A percentile compares a stretch with the other conserved stretches of the same genome.
Evolutionary conservation across 768 basidiomycete species (phyloP).

Genomic region (Rhodotorula babjevae): DNA sequence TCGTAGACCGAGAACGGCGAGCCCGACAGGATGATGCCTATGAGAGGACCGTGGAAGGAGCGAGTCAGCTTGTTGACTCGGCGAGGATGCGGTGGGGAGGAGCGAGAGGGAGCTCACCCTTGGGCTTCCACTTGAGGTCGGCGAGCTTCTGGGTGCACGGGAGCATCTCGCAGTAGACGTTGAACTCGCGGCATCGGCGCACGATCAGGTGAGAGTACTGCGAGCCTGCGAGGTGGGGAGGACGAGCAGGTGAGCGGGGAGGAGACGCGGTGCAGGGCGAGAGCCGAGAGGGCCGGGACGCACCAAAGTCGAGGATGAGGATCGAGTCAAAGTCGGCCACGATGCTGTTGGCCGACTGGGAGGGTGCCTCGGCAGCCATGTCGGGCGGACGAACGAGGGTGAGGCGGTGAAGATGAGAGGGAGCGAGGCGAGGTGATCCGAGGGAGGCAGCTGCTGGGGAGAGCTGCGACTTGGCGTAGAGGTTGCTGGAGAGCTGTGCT

Average conservation of each 20-base stretch:
- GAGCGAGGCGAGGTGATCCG: background rate
- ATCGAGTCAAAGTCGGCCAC: constrained; percentile 94
- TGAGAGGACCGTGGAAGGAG: background rate
- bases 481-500: too few species aligned
- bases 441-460: too few species aligned
- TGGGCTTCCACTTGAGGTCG: constrained; percentile 87
- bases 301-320: constrained; percentile 96
- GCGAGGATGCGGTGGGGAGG: background rate
- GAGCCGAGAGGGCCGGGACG: constrained; percentile 47
- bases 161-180: constrained; percentile 95
- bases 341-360: constrained; percentile 51
- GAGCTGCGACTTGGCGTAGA: too few species aligned
- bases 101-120: constrained; percentile 56
- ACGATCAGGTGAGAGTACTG: constrained; percentile 77
- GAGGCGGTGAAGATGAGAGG: background rate
- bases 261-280: background rate
- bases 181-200: constrained; percentile 91
- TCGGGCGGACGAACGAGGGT: background rate
- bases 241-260: background rate
- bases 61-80: background rate
- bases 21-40: constrained; percentile 92
- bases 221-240: constrained; percentile 13
- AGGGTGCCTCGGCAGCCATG: background rate
- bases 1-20: constrained; percentile 99
- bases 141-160: constrained; percentile 87